Percentiles rank a stretch among this genome's conserved stretches.
Evolutionary conservation across 2,329 filamentous ascomycete species (phyloP).

Genomic region (Septoria linicola): DNA sequence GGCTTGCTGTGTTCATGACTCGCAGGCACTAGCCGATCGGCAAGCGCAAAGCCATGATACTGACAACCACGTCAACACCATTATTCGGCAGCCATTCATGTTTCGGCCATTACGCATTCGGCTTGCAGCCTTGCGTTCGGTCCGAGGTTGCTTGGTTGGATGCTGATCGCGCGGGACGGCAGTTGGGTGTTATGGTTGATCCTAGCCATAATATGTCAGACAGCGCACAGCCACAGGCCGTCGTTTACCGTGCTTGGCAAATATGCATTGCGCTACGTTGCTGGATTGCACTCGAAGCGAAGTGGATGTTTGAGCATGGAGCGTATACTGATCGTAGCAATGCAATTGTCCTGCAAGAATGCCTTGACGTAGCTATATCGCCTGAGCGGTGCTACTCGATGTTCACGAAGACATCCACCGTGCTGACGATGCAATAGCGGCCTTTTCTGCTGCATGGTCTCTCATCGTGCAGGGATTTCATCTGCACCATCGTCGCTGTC

Average conservation of each 20-base stretch:
- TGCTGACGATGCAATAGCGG: too few species aligned
- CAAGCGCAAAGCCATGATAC: too few species aligned
- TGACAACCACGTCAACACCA: too few species aligned
- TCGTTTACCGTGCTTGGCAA: background rate
- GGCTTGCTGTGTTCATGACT: too few species aligned
- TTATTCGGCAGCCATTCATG: too few species aligned
- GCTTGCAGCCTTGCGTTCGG: background rate
- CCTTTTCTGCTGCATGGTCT: background rate
- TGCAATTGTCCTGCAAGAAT: background rate
- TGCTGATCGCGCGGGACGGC: background rate
- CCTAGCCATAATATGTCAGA: background rate
- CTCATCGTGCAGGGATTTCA: conserved; percentile 21
- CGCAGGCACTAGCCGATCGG: too few species aligned
- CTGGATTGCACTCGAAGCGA: background rate
- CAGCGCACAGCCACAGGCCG: background rate
- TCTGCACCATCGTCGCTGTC: conserved; percentile 25
- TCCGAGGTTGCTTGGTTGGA: background rate
- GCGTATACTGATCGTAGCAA: background rate
- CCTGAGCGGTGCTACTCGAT: background rate
- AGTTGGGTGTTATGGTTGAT: background rate
- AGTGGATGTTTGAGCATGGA: background rate
- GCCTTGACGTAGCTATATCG: background rate
- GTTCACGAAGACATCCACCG: background rate
- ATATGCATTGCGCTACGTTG: background rate
- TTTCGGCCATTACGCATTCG: too few species aligned